A percentile compares a stretch with the other conserved stretches of the same genome.
phyloP scores from a whole-genome alignment of 768 basidiomycete species.

The Lactarius psammicola region DNA sequence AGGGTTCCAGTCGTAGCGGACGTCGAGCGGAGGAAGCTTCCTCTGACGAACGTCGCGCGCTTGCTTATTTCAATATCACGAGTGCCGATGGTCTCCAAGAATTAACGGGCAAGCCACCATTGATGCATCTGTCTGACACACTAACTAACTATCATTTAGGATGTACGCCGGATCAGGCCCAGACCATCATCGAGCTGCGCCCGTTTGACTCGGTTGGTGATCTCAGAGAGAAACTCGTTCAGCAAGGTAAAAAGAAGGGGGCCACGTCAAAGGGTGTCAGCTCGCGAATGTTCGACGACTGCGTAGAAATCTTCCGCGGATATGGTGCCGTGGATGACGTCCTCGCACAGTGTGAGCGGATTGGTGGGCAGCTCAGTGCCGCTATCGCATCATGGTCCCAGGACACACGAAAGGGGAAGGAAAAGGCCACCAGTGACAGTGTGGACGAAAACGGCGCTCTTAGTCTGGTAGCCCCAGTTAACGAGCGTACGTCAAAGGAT shows the following conservation, averaged over 20 bases:
- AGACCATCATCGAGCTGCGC: conserved; percentile 70
- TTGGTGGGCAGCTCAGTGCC: conserved; percentile 69
- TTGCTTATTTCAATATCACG: conserved; percentile 69
- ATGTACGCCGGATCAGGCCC: conserved; percentile 78
- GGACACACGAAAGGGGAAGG: conserved; percentile 35
- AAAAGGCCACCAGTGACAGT: conserved; percentile 41
- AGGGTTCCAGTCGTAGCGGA: conserved; percentile 40
- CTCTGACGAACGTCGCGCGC: conserved; percentile 49
- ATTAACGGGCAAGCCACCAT: conserved; percentile 57
- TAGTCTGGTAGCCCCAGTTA: conserved; percentile 47
- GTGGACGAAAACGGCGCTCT: conserved; percentile 59
- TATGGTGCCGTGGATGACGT: conserved; percentile 88
- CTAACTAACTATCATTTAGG: conserved; percentile 43
- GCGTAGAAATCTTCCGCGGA: conserved; percentile 76
- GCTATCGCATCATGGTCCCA: conserved; percentile 79
- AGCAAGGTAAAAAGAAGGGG: conserved; percentile 74
- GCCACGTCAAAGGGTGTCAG: conserved; percentile 80
- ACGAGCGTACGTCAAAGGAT: conserved; percentile 48
- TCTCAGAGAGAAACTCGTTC: conserved; percentile 69
- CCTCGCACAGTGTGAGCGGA: conserved; percentile 83
- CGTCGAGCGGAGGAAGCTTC: conserved; percentile 36
- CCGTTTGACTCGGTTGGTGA: conserved; percentile 80
- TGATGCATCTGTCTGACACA: background rate
- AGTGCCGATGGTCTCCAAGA: conserved; percentile 66
- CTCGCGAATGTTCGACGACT: conserved; percentile 87